Evolutionary conservation across 352 stramenopile genomes (phyloP).

Genomic region (Aphanomyces cochlioides): DNA sequence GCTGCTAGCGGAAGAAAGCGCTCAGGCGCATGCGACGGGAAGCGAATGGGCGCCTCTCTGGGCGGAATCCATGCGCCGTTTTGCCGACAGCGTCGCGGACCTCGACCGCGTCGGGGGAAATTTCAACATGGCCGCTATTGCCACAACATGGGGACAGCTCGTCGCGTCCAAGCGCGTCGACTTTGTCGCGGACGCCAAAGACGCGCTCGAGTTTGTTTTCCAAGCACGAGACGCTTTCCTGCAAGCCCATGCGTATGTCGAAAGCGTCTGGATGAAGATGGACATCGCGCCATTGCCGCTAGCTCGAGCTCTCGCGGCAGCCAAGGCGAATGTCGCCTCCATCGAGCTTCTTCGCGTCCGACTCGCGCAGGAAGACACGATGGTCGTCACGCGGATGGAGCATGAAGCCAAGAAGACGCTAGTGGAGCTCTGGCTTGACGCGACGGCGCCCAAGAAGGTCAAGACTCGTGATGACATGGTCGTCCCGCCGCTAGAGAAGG

Average conservation of each 20-base stretch:
- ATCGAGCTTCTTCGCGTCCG: neutral
- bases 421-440: constrained; percentile 67
- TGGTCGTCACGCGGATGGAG: constrained; percentile 36
- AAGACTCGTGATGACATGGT: constrained; percentile 22
- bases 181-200: neutral
- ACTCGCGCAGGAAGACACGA: neutral
- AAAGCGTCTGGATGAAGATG: constrained; percentile 4
- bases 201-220: neutral
- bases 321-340: constrained; percentile 4
- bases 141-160: neutral
- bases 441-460: constrained; percentile 37
- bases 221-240: constrained; percentile 5
- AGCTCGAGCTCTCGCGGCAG: neutral
- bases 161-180: constrained; percentile 2
- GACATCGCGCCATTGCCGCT: neutral
- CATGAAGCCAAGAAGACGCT: constrained; percentile 44
- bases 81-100: neutral
- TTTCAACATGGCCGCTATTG: constrained; percentile 14
- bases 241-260: constrained; percentile 10
- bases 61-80: constrained; percentile 20
- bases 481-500: constrained; percentile 18
- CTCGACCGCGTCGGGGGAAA: neutral
- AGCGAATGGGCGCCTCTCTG: constrained; percentile 16
- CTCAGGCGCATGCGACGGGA: neutral
- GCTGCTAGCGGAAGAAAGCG: constrained; percentile 17